phyloP scores from a whole-genome alignment of 2,329 filamentous ascomycete species.

The Zasmidium citrigriseum region DNA sequence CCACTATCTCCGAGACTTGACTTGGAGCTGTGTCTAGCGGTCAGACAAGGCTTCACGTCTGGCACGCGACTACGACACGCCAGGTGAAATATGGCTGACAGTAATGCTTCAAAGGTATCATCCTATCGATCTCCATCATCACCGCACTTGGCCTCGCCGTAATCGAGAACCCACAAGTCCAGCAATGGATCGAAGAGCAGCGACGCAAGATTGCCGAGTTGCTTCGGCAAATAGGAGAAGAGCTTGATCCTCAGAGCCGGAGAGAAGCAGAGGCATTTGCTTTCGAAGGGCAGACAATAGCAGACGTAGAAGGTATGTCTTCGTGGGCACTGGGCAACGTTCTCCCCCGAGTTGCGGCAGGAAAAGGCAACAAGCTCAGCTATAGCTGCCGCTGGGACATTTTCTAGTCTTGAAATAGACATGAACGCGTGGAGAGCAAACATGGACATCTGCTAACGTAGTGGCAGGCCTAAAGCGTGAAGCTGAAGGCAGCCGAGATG shows the following conservation, averaged over 20 bases:
- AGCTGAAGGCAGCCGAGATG: slow-evolving; percentile 32
- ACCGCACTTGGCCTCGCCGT: slow-evolving; percentile 64
- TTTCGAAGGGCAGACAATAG: slow-evolving; percentile 36
- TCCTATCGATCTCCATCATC: slow-evolving; percentile 62
- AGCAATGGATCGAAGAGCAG: slow-evolving; percentile 63
- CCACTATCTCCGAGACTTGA: background rate
- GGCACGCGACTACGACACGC: background rate
- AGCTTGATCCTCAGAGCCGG: slow-evolving; percentile 53
- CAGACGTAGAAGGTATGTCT: slow-evolving; percentile 27
- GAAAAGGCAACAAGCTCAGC: too few relatives aligned
- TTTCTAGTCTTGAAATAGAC: too few relatives aligned
- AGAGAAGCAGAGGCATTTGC: slow-evolving; percentile 39
- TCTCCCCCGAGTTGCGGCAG: too few relatives aligned
- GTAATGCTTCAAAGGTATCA: slow-evolving; percentile 51
- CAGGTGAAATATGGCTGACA: background rate
- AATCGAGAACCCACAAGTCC: slow-evolving; percentile 64
- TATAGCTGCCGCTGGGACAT: too few relatives aligned
- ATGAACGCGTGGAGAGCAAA: too few relatives aligned
- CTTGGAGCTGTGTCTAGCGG: background rate
- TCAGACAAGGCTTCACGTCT: background rate
- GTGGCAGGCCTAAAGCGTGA: slow-evolving; percentile 26
- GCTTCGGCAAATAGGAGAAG: slow-evolving; percentile 61
- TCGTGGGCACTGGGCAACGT: background rate
- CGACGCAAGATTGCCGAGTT: slow-evolving; percentile 63
- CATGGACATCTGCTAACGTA: background rate